phyloP scores from a whole-genome alignment of 2,329 filamentous ascomycete genomes.

The Graphium sp. region DNA sequence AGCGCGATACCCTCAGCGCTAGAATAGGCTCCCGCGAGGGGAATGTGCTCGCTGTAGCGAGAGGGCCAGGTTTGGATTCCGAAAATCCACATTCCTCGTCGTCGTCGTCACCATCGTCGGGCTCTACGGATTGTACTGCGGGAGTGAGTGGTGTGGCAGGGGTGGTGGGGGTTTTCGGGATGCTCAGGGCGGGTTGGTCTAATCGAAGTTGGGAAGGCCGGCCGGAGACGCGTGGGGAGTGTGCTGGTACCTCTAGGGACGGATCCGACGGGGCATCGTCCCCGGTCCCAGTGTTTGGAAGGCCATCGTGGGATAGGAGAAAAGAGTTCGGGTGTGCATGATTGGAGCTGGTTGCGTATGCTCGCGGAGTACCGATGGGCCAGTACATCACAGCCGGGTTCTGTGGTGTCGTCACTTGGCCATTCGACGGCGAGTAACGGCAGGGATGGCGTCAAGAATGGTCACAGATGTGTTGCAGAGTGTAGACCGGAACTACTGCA shows the following conservation, averaged over 20 bases:
- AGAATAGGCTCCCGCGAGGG: conserved; percentile 43
- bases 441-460: too few relatives aligned
- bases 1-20: conserved; percentile 60
- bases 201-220: too few relatives aligned
- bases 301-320: conserved; percentile 33
- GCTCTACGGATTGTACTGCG: conserved; percentile 40
- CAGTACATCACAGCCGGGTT: too few relatives aligned
- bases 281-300: background rate
- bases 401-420: too few relatives aligned
- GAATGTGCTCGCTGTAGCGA: conserved; percentile 8
- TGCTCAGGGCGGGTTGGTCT: background rate
- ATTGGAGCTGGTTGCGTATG: conserved; percentile 63
- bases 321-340: conserved; percentile 30
- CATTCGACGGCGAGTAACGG: too few relatives aligned
- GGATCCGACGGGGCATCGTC: too few relatives aligned
- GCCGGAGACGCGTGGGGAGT: too few relatives aligned
- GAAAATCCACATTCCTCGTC: conserved; percentile 6
- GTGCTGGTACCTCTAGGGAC: too few relatives aligned
- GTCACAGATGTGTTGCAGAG: background rate
- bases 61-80: background rate
- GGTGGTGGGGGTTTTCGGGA: conserved; percentile 17
- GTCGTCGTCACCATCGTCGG: conserved; percentile 24
- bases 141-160: conserved; percentile 40
- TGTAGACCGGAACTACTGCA: too few relatives aligned
- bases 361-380: conserved; percentile 70